Evolutionary conservation across 352 stramenopile genomes (phyloP), one percentile per base, ranked within the genome.

Genomic region (Phytophthora syringae): DNA sequence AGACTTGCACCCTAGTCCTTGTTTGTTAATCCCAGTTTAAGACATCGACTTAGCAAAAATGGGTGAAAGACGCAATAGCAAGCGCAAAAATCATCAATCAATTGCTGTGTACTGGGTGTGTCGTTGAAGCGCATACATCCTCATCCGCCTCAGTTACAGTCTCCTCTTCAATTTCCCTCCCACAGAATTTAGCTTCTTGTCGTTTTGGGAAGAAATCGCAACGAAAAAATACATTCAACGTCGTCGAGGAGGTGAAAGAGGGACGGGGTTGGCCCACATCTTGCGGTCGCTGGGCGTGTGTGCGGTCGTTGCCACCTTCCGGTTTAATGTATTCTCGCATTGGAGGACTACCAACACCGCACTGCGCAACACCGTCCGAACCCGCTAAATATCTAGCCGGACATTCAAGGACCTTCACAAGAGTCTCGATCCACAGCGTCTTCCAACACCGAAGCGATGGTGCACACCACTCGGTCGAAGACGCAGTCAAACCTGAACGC

Each of bases 401-500:
- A 56, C 30, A 47, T 39, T 21, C 56, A 18, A 42, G 21, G 24
- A 24, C 36, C 37, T 2, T 52, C 42, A 45, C 42, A 56, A 67
- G 52, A 22, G 50, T 60, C 25, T 37, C 30, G n/a, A 42, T 28
- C 49, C 48, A 16, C 63, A 42, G n/a, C n/a, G n/a, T n/a, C n/a
- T n/a, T n/a, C 49, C 37, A 30, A 30, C 48, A 39, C 15, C 20
- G 1, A 49, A 60, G 21, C 32, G 45, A 76, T 69, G 67, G 59
- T 69, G 52, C 56, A 52, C 28, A 62, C 28, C 24, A 59, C 64
- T 5, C 80, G 79, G 64, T 70, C 62, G 16, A 79, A 80, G 52
- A 70, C 75, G 34, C 72, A 67, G 43, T 36, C 56, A 12, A 74
- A 50, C 25, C 10, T 67, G 30, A 76, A 52, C 36, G 44, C 24